phyloP scores from a whole-genome alignment of 495 filamentous ascomycete genomes.

The Penicillium steckii region DNA sequence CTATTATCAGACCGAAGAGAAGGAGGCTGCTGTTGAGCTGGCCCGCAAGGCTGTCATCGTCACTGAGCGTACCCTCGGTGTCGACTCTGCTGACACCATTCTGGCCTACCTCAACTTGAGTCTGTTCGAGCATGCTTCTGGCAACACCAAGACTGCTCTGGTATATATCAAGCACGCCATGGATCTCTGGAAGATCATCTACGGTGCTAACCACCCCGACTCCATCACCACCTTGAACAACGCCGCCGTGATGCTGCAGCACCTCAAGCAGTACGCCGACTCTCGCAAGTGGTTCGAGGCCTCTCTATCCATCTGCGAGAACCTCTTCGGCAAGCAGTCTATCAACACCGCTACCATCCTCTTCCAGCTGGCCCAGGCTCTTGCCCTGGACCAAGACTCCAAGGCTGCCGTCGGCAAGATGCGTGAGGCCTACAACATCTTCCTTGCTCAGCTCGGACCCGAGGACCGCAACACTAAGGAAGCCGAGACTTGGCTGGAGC shows the following conservation, averaged over 20 bases:
- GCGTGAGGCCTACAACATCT: constrained; percentile 94
- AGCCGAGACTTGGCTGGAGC: constrained; percentile 90
- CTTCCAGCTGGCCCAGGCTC: constrained; percentile 94
- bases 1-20: constrained; percentile 94
- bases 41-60: constrained; percentile 96
- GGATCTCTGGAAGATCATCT: constrained; percentile 95
- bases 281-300: constrained; percentile 96
- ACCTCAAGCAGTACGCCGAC: constrained; percentile 85
- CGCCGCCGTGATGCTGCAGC: constrained; percentile 96
- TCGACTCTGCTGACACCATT: constrained; percentile 92
- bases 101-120: constrained; percentile 93
- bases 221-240: constrained; percentile 99
- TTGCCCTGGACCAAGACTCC: constrained; percentile 88
- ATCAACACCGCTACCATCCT: constrained; percentile 93
- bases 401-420: constrained; percentile 88
- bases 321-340: constrained; percentile 80
- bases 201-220: constrained; percentile 90
- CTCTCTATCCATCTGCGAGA: constrained; percentile 81
- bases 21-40: constrained; percentile 89
- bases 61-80: constrained; percentile 87
- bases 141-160: constrained; percentile 81
- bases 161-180: constrained; percentile 88
- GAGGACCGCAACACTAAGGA: constrained; percentile 96
- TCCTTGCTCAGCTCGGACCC: constrained; percentile 76
- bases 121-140: constrained; percentile 89